Percentiles rank a stretch among this genome's conserved stretches.
These are phyloP conservation scores for Clonostachys byssicola DNA, from an alignment of 2,329 filamentous ascomycete genomes.

Conservation along the genomic window DNA sequence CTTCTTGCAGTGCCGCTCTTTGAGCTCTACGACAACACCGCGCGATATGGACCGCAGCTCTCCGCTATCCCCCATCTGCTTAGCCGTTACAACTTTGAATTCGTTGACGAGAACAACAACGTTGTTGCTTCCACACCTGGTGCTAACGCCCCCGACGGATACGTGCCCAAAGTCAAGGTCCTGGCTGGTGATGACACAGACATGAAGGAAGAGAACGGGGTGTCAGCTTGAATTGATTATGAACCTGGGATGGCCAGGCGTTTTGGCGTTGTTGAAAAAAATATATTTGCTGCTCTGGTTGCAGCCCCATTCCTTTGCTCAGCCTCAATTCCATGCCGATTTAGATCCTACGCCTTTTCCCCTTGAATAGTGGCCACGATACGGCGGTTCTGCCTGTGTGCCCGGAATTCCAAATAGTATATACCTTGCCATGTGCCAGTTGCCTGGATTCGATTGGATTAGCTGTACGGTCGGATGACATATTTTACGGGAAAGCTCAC, in stretches of 20 bases:
- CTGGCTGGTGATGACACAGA: constrained; percentile 59
- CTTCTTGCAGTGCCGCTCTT: constrained; percentile 94
- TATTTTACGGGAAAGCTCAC: constrained; percentile 29
- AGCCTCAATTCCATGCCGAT: too few species aligned
- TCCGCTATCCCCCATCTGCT: constrained; percentile 94
- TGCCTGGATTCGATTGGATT: constrained; percentile 27
- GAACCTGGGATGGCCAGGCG: background rate
- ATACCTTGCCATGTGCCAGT: constrained; percentile 81
- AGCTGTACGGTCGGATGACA: background rate
- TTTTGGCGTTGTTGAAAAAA: constrained; percentile 12
- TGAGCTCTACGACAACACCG: constrained; percentile 97
- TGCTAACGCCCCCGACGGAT: constrained; percentile 50
- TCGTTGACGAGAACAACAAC: constrained; percentile 88
- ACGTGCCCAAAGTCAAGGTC: constrained; percentile 61
- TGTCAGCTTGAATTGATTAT: constrained; percentile 5
- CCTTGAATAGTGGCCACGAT: constrained; percentile 94
- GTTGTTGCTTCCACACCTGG: constrained; percentile 83
- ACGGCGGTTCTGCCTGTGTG: constrained; percentile 69
- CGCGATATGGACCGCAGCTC: constrained; percentile 89
- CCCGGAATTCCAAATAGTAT: constrained; percentile 90
- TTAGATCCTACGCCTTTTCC: constrained; percentile 49
- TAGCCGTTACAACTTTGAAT: constrained; percentile 95
- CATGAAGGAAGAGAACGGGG: constrained; percentile 49
- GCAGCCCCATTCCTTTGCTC: too few species aligned
- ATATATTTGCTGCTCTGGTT: too few species aligned